A percentile compares a stretch with the other conserved stretches of the same genome.
Conservation (phyloP, 148 eudicot genomes). For the Agrostemma githago region DNA sequence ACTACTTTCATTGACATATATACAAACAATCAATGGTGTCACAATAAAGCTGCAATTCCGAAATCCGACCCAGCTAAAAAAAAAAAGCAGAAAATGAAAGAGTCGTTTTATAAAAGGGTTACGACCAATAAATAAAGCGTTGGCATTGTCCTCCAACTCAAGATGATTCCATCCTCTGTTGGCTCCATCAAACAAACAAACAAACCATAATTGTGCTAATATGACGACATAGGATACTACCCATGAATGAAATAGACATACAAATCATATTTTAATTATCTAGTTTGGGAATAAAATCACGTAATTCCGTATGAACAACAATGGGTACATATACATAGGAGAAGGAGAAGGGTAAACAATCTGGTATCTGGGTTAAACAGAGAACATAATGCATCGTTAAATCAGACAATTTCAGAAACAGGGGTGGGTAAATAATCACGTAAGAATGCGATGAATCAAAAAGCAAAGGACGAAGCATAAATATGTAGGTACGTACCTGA, state of each 20-base stretch:
- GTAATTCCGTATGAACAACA: conserved; percentile 2
- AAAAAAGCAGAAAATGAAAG: too few species aligned
- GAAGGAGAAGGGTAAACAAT: neutral
- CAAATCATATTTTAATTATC: too few species aligned
- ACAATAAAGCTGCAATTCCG: too few species aligned
- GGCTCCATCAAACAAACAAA: neutral
- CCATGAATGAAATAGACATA: neutral
- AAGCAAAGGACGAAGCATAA: neutral
- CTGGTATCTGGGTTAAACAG: neutral
- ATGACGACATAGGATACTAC: too few species aligned
- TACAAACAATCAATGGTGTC: too few species aligned
- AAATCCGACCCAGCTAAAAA: too few species aligned
- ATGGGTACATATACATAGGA: too few species aligned
- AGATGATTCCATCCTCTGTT: neutral
- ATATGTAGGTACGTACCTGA: neutral
- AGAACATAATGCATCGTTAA: conserved; percentile 7
- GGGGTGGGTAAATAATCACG: neutral
- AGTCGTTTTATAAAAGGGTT: too few species aligned
- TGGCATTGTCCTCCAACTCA: neutral
- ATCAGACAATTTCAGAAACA: neutral
- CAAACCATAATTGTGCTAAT: neutral
- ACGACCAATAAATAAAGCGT: neutral
- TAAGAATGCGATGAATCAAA: neutral
- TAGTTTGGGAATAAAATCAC: neutral
- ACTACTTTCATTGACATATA: too few species aligned